Base-by-base conservation (phyloP, 2,329 filamentous ascomycete species). In the Cercospora sp. region DNA sequence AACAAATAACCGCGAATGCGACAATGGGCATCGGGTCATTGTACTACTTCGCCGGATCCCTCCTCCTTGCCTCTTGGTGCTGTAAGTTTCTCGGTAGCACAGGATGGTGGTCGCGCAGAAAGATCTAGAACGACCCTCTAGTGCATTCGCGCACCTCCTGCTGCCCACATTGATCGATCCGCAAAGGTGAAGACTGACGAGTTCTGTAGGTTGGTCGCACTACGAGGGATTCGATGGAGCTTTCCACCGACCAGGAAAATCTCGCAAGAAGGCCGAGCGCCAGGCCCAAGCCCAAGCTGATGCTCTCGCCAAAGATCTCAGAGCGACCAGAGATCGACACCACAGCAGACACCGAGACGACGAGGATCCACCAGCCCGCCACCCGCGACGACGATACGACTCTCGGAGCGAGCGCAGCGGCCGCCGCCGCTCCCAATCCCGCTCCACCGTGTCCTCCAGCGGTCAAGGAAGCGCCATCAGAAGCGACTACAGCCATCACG, bases 1-100 rank as follows among this genome's bases (percentile, higher is more conserved):
- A 61, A n/a, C 48, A 12, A 12, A 55, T 18, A 30, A 18, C 18
- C 42, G 31, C 39, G 59, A 62, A 69, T 69, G 66, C 63, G 26
- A 67, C 53, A 55, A 77, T 77, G 75, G 71, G 70, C 45, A 73
- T 77, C 60, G 74, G 69, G 42, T 67, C 71, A 2, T 69, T 76
- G 55, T 77, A 77, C 74, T 77, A 73, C 71, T 74, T 69, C 62
- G 68, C 67, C 33, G 68, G 67, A 28, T 66, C 57, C 20, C 60
- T 75, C 36, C 39, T 73, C 20, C 48, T 73, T 51, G 53, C 67
- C 53, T 57, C 73, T 16, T 65, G 18, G 31, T 45, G 18, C 33
- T 61, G 59, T 61, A 45, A 42, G 59, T 61, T 20, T 23, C 31
- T 42, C 36, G 6, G 16, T 8, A n/a, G 36, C 36, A 42, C 23